Evolutionary conservation across 805 yeast species (phyloP).

Genomic region (Naumovozyma dairenensis): DNA sequence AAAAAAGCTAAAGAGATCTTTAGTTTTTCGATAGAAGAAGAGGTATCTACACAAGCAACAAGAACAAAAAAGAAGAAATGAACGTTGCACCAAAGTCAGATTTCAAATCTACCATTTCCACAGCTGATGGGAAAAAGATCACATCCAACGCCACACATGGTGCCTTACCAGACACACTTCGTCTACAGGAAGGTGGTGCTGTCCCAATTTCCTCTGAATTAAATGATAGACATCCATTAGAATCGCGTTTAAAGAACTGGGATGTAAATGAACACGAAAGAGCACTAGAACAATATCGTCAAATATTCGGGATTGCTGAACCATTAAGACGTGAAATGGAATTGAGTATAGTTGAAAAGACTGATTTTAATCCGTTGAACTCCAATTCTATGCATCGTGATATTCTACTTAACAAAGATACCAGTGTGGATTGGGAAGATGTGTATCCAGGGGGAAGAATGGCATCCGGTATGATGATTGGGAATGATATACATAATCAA

Average conservation of each 20-base stretch:
- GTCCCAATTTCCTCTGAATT: conserved; percentile 43
- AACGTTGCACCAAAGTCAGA: conserved; percentile 47
- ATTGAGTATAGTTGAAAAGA: conserved; percentile 54
- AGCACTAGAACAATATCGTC: conserved; percentile 67
- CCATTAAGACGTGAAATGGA: conserved; percentile 93
- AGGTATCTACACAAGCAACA: background rate
- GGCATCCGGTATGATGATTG: conserved; percentile 32
- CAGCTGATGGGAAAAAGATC: conserved; percentile 44
- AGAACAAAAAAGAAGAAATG: no score
- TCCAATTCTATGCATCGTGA: conserved; percentile 51
- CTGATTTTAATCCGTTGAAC: conserved; percentile 63
- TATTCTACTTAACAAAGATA: conserved; percentile 68
- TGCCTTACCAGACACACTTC: conserved; percentile 51
- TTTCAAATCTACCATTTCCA: conserved; percentile 38
- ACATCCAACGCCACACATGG: conserved; percentile 49
- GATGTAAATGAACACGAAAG: conserved; percentile 61
- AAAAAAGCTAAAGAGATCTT: no score
- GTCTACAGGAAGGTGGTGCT: conserved; percentile 56
- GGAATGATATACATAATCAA: conserved; percentile 57
- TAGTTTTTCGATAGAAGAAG: no score
- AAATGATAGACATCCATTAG: conserved; percentile 80
- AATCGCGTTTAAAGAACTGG: conserved; percentile 68
- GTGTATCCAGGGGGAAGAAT: conserved; percentile 45
- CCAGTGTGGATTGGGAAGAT: conserved; percentile 87
- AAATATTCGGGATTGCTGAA: conserved; percentile 85